phyloP scores from a whole-genome alignment of 208 protist genomes.

The Balamuthia mandrillaris region DNA sequence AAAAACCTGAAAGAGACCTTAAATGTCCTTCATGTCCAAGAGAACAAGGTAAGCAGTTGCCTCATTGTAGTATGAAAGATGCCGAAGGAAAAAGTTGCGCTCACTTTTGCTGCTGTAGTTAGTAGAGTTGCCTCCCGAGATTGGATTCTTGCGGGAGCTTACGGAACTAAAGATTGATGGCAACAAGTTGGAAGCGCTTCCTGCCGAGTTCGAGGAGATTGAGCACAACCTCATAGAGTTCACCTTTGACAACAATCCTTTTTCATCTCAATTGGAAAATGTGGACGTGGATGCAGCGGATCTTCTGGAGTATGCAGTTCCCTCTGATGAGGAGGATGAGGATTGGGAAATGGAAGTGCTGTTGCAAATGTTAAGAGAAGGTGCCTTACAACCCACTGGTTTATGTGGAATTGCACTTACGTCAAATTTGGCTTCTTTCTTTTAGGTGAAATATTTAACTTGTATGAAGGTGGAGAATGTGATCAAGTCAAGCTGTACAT shows the following conservation, averaged over 20 bases:
- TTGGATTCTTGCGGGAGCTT: conserved; percentile 1
- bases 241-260: conserved; percentile 33
- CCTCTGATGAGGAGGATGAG: conserved; percentile 4
- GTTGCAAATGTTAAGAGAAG: conserved; percentile 28
- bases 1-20: not conserved
- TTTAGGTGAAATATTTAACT: conserved; percentile 11
- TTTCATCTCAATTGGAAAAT: not conserved
- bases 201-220: conserved; percentile 28
- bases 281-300: not conserved
- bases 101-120: no score
- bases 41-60: not conserved
- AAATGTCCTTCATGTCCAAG: not conserved
- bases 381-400: not conserved
- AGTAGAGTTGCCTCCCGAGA: not conserved
- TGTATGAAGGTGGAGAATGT: not conserved
- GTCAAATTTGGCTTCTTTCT: not conserved
- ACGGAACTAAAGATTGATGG: conserved; percentile 11
- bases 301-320: not conserved
- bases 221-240: not conserved
- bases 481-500: conserved; percentile 11
- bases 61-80: no score
- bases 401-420: not conserved
- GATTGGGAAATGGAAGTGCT: conserved; percentile 17
- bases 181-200: conserved; percentile 24
- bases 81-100: no score